Evolutionary conservation across 768 basidiomycete species (phyloP), one percentile per base, ranked within the genome.

Genomic region (Mycena haematopus): DNA sequence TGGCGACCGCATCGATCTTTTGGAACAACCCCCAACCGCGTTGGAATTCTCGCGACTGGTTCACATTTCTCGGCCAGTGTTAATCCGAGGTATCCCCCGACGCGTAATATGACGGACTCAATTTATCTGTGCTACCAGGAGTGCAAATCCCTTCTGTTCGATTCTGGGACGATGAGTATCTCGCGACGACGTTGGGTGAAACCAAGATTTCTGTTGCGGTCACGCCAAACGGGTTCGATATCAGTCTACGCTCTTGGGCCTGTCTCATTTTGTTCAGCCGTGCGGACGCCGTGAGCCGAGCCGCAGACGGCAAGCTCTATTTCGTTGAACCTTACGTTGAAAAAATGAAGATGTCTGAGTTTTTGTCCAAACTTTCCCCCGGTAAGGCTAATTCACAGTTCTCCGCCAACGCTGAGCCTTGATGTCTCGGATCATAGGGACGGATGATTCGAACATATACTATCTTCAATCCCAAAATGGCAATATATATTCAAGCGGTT

Each of bases 381-480:
- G 76, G 79, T 79, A 62, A 62, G 70, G 33, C 54, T 66, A 50
- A 44, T 59, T 29, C 5, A 45, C 24, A 6, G 60, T 29, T 53
- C 27, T 42, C 33, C 11, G 31, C 27, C 8, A 45, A 51, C 7
- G 22, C 31, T 49, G 17, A n/a, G 15, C n/a, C 25, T 31, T 4
- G n/a, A n/a, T n/a, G 35, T 50, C n/a, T 61, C 35, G 51, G 27
- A 2, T 35, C 13, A 56, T 51, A 52, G 58, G 57, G 21, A 27
- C 57, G 25, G 50, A 51, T 19, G 56, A 60, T 24, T 56, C 69
- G 8, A 77, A 82, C 45, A 81, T 90, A 17, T 76, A 80, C 65
- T 96, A 96, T 73, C 80, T 97, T 3, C 95, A 97, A 73, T 92
- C 91, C 5, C 95, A 97, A 73, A 93, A 96, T 71, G 95, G 95